Evolutionary conservation across 306 rosid species (phyloP), one percentile per base, ranked within the genome.

Genomic region (Abrus precatorius): DNA sequence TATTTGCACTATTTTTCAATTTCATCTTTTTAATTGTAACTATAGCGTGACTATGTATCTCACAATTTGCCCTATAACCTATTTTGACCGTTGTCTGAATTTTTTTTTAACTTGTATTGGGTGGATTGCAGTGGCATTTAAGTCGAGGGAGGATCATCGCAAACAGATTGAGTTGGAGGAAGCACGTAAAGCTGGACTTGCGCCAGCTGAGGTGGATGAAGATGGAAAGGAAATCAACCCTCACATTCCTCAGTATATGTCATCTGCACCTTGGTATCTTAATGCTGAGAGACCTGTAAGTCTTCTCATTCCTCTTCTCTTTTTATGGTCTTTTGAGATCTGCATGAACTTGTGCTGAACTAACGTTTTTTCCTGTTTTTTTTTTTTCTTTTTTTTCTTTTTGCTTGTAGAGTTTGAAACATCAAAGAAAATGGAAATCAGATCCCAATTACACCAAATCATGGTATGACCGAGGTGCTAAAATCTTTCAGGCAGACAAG

Each of bases 161-260:
- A 78, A 78, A n/a, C 82, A 78, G 40, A 78, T 78, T 78, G 76
- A 78, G 34, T 63, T 78, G 7, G 82, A 78, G 61, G 82, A 78
- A 33, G 82, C 82, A 0, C 76, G 70, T 20, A 78, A 78, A 20
- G 76, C 82, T 0, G 82, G 82, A 41, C 76, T 78, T 78, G 82
- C 82, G 0, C 82, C 82, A 0, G 76, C 82, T 45, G 82, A 69
- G 30, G 30, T 78, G 2, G 82, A 68, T 57, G 82, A 78, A 69
- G 82, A 78, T 78, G 82, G 76, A 0, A 78, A 78, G 41, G 82
- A 78, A 69, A 78, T 78, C 60, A 78, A 78, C 3, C 82, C 82
- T 1, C 82, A 77, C 32, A 77, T 66, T 66, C 82, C 82, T 1
- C 75, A 77, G 67, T 77, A 40, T 66, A 77, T 77, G 72, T 41